These are phyloP conservation scores for Phytophthora tubulina DNA, from an alignment of 352 stramenopile species.

Conservation along the genomic window DNA sequence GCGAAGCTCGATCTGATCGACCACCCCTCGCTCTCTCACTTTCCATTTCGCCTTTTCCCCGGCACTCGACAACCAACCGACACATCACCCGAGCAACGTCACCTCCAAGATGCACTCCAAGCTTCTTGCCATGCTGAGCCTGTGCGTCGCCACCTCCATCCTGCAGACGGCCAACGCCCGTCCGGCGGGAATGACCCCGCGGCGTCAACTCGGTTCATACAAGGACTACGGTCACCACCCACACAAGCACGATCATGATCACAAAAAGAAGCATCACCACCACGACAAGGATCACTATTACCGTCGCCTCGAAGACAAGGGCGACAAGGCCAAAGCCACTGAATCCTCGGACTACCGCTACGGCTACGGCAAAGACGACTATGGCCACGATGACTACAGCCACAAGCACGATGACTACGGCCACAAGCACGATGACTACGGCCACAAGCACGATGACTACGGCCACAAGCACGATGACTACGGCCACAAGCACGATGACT, in stretches of 20 bases:
- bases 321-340: background rate
- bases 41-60: constrained; percentile 15
- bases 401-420: no score
- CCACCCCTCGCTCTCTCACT: constrained; percentile 17
- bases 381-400: background rate
- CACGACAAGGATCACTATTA: constrained; percentile 27
- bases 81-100: background rate
- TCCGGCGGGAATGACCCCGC: constrained; percentile 8
- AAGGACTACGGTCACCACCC: constrained; percentile 25
- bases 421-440: no score
- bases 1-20: background rate
- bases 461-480: no score
- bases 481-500: no score
- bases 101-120: constrained; percentile 32
- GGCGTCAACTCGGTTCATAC: constrained; percentile 26
- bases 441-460: no score
- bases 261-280: constrained; percentile 9
- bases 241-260: constrained; percentile 17
- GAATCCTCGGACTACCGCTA: constrained; percentile 2
- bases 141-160: constrained; percentile 25
- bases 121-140: constrained; percentile 17
- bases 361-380: constrained; percentile 3
- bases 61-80: constrained; percentile 4
- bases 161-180: constrained; percentile 21
- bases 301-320: constrained; percentile 9